Percentiles rank a stretch among this genome's conserved stretches.
phyloP scores from a whole-genome alignment of 2,329 filamentous ascomycete genomes.

The Claviceps monticola region DNA sequence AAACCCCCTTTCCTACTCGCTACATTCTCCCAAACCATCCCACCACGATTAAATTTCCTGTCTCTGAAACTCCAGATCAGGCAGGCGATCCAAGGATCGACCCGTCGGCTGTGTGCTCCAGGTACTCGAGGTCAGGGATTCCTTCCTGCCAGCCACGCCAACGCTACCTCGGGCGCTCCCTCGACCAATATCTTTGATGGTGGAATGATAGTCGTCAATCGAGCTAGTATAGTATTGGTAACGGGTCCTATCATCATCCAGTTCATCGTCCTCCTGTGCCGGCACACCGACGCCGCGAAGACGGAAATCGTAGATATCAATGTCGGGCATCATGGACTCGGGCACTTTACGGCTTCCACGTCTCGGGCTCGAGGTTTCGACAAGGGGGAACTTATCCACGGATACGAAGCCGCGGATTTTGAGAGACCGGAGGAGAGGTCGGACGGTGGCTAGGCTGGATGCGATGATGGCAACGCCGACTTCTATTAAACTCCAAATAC shows the following conservation, averaged over 20 bases:
- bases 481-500: constrained; percentile 44
- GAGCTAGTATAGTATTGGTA: constrained; percentile 7
- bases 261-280: background rate
- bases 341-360: constrained; percentile 13
- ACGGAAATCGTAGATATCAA: constrained; percentile 23
- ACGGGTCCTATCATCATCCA: background rate
- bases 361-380: constrained; percentile 13
- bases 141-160: constrained; percentile 19
- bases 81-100: constrained; percentile 16
- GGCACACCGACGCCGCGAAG: constrained; percentile 16
- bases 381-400: constrained; percentile 21
- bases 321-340: constrained; percentile 9
- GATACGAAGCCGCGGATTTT: constrained; percentile 33
- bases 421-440: constrained; percentile 36
- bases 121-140: constrained; percentile 12
- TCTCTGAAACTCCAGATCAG: constrained; percentile 17
- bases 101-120: constrained; percentile 10
- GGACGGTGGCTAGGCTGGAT: constrained; percentile 39
- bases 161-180: constrained; percentile 18
- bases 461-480: constrained; percentile 41
- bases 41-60: constrained; percentile 12
- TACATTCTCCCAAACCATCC: background rate
- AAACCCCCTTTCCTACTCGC: background rate
- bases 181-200: background rate
- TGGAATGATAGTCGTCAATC: constrained; percentile 9